Conservation (phyloP, 805 yeast genomes). For the Ogataea glucozyma region DNA sequence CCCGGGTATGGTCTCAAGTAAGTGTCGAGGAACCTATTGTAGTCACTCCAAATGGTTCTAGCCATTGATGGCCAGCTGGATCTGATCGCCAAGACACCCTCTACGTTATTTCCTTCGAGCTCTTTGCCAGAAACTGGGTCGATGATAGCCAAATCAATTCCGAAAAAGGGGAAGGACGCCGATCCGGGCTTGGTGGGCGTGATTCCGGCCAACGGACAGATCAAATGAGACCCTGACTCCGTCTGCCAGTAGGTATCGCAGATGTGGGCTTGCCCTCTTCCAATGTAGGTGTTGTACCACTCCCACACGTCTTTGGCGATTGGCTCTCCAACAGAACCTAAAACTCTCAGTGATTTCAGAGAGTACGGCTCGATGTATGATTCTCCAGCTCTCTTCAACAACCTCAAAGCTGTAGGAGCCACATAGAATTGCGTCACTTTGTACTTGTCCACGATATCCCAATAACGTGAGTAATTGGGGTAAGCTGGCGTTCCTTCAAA, state of each 20-base stretch:
- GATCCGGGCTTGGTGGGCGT: conserved; percentile 85
- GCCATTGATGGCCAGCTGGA: conserved; percentile 86
- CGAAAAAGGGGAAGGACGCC: conserved; percentile 83
- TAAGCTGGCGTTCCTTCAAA: conserved; percentile 89
- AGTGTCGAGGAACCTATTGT: conserved; percentile 75
- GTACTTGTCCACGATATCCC: conserved; percentile 73
- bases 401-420: conserved; percentile 81
- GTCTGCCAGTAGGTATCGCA: conserved; percentile 91
- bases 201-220: conserved; percentile 74
- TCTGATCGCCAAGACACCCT: conserved; percentile 76
- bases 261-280: conserved; percentile 68
- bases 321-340: conserved; percentile 88
- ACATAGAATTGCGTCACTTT: conserved; percentile 78
- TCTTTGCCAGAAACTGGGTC: conserved; percentile 78
- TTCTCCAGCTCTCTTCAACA: conserved; percentile 75
- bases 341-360: conserved; percentile 61
- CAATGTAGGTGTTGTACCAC: conserved; percentile 76
- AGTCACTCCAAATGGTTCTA: conserved; percentile 78
- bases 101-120: conserved; percentile 66
- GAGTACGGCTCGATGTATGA: conserved; percentile 60
- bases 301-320: conserved; percentile 86
- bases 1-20: conserved; percentile 81
- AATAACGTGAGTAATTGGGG: conserved; percentile 77
- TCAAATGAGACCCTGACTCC: conserved; percentile 79
- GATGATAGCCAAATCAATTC: conserved; percentile 69